phyloP scores from a whole-genome alignment of 1,284 basidiomycete genomes.

The Ceratobasidium sp. region DNA sequence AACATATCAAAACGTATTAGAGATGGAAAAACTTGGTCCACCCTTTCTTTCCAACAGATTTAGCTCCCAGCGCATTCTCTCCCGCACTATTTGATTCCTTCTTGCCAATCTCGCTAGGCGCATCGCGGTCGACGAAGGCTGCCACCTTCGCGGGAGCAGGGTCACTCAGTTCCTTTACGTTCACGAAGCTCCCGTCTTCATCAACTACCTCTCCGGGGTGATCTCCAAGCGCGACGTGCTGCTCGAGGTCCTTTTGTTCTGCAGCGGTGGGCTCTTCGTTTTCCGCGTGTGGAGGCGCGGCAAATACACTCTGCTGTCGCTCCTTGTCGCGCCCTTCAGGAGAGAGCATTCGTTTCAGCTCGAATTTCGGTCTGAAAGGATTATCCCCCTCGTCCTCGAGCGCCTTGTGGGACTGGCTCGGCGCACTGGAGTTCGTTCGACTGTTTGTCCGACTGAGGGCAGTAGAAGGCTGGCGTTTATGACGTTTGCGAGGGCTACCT shows the following conservation, averaged over 20 bases:
- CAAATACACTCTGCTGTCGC: neutral
- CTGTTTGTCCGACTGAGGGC: neutral
- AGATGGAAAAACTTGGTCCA: slow-evolving; percentile 19
- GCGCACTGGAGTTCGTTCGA: neutral
- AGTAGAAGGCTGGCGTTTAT: slow-evolving; percentile 4
- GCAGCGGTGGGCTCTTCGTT: slow-evolving; percentile 2
- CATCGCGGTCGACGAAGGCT: slow-evolving; percentile 13
- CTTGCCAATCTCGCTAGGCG: slow-evolving; percentile 26
- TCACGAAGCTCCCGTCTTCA: neutral
- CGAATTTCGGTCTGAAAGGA: slow-evolving; percentile 27
- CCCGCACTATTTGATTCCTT: slow-evolving; percentile 11
- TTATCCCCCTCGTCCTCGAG: neutral
- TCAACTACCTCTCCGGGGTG: slow-evolving; percentile 24
- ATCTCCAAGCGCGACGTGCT: slow-evolving; percentile 13
- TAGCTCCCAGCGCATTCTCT: slow-evolving; percentile 8
- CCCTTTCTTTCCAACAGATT: neutral
- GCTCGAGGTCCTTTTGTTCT: slow-evolving; percentile 30
- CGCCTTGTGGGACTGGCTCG: neutral
- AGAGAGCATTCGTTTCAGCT: slow-evolving; percentile 29
- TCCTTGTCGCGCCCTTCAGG: neutral
- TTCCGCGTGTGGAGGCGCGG: neutral
- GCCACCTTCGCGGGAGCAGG: slow-evolving; percentile 15
- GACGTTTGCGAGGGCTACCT: slow-evolving; percentile 23
- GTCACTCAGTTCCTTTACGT: neutral
- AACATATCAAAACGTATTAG: neutral